Base-by-base conservation (phyloP, 2,329 filamentous ascomycete species). In the Tolypocladium nubicola region DNA sequence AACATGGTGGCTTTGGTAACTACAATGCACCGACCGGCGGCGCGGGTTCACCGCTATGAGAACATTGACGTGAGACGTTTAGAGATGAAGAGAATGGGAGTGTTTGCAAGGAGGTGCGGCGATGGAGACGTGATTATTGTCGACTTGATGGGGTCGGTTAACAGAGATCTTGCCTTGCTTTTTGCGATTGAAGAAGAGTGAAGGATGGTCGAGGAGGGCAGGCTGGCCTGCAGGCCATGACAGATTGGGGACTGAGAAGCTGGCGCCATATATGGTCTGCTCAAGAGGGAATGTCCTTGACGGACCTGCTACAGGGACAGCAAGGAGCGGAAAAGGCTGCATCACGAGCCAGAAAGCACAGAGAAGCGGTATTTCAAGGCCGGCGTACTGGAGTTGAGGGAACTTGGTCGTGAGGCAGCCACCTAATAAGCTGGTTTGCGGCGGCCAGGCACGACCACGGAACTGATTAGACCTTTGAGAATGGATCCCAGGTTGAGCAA, bases 1-100 rank as follows among this genome's bases (percentile, higher is more conserved):
- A 84, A 60, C 77, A 83, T 60, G 79, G 80, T 56, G 79, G 81
- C 8, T 85, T 85, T 69, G 82, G 82, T 58, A 78, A 80, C 56
- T 81, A 80, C 68, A 75, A 73, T 54, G 74, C 75, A 21, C 71
- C 73, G 8, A 56, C 66, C 11, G 66, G 62, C 35, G 63, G 61
- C 53, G 70, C 70, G 56, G 70, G 68, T 56, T 74, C 71, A 43
- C 71, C 71, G n/a, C 30, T 37, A 13, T 52, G 47, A 52, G 19
- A 50, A 35, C 19, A 2, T 1, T 11, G 30, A 21, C 5, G 26
- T 14, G 26, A 11, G 3, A 11, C 5, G 9, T 5, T 19, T n/a
- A 16, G 16, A 33, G 26, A n/a, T 33, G 16, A 19, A 11, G 26
- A 33, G 26, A 11, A 19, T 14, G n/a, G 21, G 19, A 30, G 26